These are phyloP conservation scores for Hygrocybe coccinea DNA, from an alignment of 768 basidiomycete species.

Conservation along the genomic window DNA sequence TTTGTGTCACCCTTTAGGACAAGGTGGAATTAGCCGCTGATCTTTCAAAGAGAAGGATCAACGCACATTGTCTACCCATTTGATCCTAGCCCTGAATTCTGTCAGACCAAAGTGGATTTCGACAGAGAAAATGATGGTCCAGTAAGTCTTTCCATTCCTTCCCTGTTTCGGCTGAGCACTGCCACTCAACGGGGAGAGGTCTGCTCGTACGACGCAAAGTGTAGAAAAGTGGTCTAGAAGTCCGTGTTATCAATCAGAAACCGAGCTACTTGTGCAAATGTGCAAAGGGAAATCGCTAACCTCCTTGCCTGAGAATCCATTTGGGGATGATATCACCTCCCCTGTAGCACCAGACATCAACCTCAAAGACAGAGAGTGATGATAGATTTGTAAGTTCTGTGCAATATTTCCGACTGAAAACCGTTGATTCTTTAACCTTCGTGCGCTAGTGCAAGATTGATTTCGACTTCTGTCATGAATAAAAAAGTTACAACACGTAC, in stretches of 20 bases:
- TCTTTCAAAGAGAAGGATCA: background rate
- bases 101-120: constrained; percentile 82
- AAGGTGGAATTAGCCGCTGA: constrained; percentile 1
- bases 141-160: constrained; percentile 64
- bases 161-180: constrained; percentile 67
- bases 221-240: constrained; percentile 64
- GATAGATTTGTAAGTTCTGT: constrained; percentile 74
- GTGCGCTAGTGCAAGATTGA: constrained; percentile 41
- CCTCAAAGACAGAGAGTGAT: constrained; percentile 75
- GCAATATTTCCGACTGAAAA: constrained; percentile 77
- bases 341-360: constrained; percentile 80
- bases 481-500: constrained; percentile 35
- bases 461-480: background rate
- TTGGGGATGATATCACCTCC: constrained; percentile 66
- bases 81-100: constrained; percentile 77
- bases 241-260: background rate
- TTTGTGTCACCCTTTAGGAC: constrained; percentile 54
- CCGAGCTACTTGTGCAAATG: background rate
- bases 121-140: constrained; percentile 80
- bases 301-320: constrained; percentile 65
- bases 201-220: constrained; percentile 72
- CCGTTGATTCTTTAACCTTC: constrained; percentile 76
- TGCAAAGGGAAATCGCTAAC: constrained; percentile 28
- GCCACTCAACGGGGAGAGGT: constrained; percentile 64
- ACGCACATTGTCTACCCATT: constrained; percentile 76